Conservation (phyloP, 106 monocot species). For the Apostasia ramifera region DNA sequence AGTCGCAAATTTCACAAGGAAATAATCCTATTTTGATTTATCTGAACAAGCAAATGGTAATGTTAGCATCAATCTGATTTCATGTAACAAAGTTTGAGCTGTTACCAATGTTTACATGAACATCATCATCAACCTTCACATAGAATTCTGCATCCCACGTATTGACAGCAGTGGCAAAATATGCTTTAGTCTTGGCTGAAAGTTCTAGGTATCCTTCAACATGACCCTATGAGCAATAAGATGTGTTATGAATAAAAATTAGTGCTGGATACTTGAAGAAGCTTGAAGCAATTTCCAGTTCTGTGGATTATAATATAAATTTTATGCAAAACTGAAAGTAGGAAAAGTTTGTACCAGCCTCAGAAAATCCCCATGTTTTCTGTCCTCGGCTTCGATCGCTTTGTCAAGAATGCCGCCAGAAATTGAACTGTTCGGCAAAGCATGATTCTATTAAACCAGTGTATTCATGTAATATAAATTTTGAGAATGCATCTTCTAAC, state of each 20-base stretch:
- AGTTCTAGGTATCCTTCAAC: conserved; percentile 27
- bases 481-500: no score
- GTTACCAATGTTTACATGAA: conserved; percentile 31
- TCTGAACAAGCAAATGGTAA: not conserved
- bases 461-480: no score
- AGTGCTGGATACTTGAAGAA: no score
- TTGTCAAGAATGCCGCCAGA: conserved; percentile 66
- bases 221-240: conserved; percentile 16
- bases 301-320: not conserved
- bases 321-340: not conserved
- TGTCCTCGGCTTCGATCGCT: conserved; percentile 72
- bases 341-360: conserved; percentile 33
- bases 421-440: conserved; percentile 33
- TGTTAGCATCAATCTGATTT: not conserved
- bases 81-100: not conserved
- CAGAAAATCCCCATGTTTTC: conserved; percentile 72
- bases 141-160: conserved; percentile 29
- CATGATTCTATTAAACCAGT: no score
- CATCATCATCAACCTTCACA: conserved; percentile 28
- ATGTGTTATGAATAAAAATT: no score
- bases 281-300: no score
- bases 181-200: conserved; percentile 22
- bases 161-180: conserved; percentile 24
- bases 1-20: no score
- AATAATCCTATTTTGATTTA: not conserved